Conservation (phyloP, 306 rosid genomes). For the Vigna unguiculata region DNA sequence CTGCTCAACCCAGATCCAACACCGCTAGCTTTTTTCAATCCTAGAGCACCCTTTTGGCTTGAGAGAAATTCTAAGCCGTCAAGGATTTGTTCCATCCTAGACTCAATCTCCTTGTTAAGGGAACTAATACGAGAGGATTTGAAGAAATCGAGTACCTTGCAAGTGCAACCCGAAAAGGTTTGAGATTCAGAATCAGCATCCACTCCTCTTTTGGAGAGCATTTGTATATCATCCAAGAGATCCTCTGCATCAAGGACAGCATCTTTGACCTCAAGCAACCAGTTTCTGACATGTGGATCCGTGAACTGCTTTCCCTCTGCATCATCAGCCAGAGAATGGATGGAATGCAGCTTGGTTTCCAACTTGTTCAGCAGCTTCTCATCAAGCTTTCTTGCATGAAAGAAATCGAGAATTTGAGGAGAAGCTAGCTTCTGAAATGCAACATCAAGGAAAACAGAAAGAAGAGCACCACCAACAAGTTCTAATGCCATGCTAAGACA, state of each 20-base stretch:
- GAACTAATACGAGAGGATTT: not conserved
- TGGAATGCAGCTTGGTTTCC: not conserved
- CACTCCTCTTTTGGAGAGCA: not conserved
- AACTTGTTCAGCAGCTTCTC: not conserved
- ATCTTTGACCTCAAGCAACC: not conserved
- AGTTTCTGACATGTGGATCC: not conserved
- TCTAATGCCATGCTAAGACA: not conserved
- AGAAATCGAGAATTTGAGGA: not conserved
- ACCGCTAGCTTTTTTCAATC: not conserved
- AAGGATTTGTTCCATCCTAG: not conserved
- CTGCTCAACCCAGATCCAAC: not conserved
- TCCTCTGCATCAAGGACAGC: not conserved
- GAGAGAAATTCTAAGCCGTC: not conserved
- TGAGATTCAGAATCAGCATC: not conserved
- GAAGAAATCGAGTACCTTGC: too few relatives aligned
- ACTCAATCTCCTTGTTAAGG: not conserved
- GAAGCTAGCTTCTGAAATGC: not conserved
- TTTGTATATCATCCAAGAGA: not conserved
- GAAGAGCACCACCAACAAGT: conserved; percentile 1
- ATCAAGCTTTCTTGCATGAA: not conserved
- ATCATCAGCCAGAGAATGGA: not conserved
- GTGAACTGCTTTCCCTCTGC: conserved; percentile 7
- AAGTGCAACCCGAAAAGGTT: too few relatives aligned
- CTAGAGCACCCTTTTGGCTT: not conserved
- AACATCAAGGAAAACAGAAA: conserved; percentile 2